A percentile compares a stretch with the other conserved stretches of the same genome.
These are phyloP conservation scores for Fraxinus greggii DNA, from an alignment of 305 asterid genomes.

Conservation along the genomic window DNA sequence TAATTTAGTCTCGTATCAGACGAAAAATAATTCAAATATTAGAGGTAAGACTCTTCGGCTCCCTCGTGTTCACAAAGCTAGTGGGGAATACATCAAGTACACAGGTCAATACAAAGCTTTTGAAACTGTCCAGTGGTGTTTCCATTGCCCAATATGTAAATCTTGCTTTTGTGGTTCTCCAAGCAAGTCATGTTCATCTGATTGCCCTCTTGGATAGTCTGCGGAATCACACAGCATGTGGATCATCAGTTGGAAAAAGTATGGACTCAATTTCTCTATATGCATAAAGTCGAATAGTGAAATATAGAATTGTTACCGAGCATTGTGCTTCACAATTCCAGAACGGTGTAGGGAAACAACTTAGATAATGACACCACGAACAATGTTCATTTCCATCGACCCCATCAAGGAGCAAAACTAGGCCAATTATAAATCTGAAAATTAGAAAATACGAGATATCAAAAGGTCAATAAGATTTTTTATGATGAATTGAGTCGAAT, in stretches of 20 bases:
- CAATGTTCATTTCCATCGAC: slow-evolving; percentile 80
- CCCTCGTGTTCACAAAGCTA: background rate
- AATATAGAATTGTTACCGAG: slow-evolving; percentile 37
- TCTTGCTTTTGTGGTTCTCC: slow-evolving; percentile 44
- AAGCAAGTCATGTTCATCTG: slow-evolving; percentile 64
- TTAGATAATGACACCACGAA: slow-evolving; percentile 85
- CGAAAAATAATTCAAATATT: background rate
- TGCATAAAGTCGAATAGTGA: background rate
- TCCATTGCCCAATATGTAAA: slow-evolving; percentile 33
- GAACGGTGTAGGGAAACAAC: slow-evolving; percentile 81
- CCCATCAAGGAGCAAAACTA: slow-evolving; percentile 50
- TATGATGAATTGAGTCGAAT: background rate
- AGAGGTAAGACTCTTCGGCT: background rate
- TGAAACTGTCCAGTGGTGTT: slow-evolving; percentile 41
- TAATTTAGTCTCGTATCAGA: background rate
- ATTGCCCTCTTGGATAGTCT: slow-evolving; percentile 51
- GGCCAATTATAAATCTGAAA: slow-evolving; percentile 25
- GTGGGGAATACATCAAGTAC: slow-evolving; percentile 32
- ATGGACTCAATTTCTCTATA: background rate
- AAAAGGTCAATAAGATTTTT: background rate
- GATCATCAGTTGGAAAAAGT: background rate
- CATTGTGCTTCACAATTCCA: slow-evolving; percentile 76
- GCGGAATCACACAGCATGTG: slow-evolving; percentile 11
- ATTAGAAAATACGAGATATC: background rate
- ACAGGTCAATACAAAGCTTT: slow-evolving; percentile 66